Percentiles rank a stretch among this genome's conserved stretches.
Conservation (phyloP, 306 rosid species). For the Glycyrrhiza uralensis region DNA sequence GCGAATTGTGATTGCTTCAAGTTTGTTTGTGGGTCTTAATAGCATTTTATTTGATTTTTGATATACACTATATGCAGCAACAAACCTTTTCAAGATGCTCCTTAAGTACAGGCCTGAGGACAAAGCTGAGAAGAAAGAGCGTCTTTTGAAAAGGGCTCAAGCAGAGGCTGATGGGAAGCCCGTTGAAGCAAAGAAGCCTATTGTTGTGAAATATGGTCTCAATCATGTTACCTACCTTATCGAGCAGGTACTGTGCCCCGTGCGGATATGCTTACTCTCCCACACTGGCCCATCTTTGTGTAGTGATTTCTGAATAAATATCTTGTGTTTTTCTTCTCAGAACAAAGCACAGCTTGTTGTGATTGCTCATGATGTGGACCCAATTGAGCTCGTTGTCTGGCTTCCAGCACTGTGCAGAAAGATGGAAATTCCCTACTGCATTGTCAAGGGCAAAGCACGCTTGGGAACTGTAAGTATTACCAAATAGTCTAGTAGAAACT, state of each 20-base stretch:
- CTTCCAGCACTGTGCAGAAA: conserved; percentile 77
- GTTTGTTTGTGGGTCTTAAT: too few species aligned
- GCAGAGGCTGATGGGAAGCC: conserved; percentile 71
- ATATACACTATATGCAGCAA: conserved; percentile 45
- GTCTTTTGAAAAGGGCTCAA: conserved; percentile 70
- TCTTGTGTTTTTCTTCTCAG: conserved; percentile 24
- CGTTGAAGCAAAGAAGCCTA: conserved; percentile 63
- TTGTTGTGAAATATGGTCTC: conserved; percentile 76
- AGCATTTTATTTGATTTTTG: background rate
- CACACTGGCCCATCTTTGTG: too few species aligned
- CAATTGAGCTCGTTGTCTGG: conserved; percentile 80
- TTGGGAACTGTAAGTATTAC: conserved; percentile 52
- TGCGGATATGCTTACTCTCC: too few species aligned
- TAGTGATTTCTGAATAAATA: background rate
- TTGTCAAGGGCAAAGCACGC: conserved; percentile 81
- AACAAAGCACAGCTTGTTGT: conserved; percentile 76
- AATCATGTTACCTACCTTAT: conserved; percentile 78
- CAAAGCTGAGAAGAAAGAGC: conserved; percentile 74
- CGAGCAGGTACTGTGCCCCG: conserved; percentile 45
- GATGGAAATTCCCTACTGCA: conserved; percentile 85
- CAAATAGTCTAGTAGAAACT: background rate
- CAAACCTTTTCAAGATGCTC: conserved; percentile 72
- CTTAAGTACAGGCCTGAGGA: conserved; percentile 81
- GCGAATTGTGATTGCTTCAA: background rate
- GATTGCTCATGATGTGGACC: conserved; percentile 85